Conservation (phyloP, 225 moss, liverwort and hornwort genomes). For the Straminergon stramineum region DNA sequence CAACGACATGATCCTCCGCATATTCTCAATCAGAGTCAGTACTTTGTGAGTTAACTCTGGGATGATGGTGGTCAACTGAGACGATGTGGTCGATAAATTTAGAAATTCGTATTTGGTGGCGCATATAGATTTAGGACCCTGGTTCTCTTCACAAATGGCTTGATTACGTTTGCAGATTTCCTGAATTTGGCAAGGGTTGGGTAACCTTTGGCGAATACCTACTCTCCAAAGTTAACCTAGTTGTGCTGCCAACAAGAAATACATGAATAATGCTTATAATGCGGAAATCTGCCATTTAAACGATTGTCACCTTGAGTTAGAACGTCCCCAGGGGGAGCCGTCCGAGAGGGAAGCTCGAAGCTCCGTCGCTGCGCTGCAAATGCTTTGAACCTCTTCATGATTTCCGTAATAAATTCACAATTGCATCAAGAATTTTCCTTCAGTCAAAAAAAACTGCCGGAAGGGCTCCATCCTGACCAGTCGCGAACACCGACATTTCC, state of each 20-base stretch:
- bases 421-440: neutral
- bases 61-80: neutral
- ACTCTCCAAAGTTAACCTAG: neutral
- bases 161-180: neutral
- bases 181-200: neutral
- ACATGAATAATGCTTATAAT: neutral
- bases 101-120: neutral
- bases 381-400: conserved; percentile 15
- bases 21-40: neutral
- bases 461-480: neutral
- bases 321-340: neutral
- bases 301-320: neutral
- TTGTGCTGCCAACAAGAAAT: neutral
- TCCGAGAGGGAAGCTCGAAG: neutral
- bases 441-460: neutral
- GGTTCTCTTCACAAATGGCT: neutral
- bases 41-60: neutral
- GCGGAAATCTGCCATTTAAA: neutral
- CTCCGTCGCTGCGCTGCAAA: neutral
- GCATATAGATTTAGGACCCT: neutral
- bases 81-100: neutral
- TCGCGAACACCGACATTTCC: neutral
- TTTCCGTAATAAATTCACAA: neutral
- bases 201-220: no score
- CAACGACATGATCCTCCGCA: neutral